Evolutionary conservation across 164 flowering plant genomes (phyloP).

Genomic region (Magnolia changhungtana): DNA sequence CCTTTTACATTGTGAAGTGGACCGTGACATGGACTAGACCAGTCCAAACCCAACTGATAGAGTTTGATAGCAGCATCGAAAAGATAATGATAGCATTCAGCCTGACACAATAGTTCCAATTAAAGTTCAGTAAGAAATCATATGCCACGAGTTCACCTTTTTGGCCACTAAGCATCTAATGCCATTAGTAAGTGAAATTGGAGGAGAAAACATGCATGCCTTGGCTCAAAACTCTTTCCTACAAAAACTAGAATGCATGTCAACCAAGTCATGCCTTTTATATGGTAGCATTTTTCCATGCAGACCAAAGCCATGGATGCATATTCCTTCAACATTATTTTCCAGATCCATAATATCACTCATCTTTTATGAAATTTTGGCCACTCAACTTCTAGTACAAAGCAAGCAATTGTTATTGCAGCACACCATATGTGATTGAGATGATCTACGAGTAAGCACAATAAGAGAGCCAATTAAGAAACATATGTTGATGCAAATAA

Average conservation of each 20-base stretch:
- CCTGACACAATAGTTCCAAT: slow-evolving; percentile 39
- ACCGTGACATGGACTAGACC: slow-evolving; percentile 71
- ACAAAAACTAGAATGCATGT: not conserved
- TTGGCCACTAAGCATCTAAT: not conserved
- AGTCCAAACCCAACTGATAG: slow-evolving; percentile 73
- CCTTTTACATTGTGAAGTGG: slow-evolving; percentile 38
- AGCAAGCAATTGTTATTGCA: not conserved
- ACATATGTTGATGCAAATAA: too few species aligned
- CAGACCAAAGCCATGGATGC: not conserved
- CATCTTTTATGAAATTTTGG: not conserved
- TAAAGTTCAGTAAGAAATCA: not conserved
- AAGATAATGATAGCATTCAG: slow-evolving; percentile 89
- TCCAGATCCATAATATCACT: not conserved
- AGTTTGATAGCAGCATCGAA: slow-evolving; percentile 96
- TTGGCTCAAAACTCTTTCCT: not conserved
- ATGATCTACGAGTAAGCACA: too few species aligned
- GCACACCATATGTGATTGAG: not conserved
- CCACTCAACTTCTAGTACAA: not conserved
- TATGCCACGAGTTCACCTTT: not conserved
- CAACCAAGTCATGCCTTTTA: not conserved
- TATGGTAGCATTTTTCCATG: not conserved
- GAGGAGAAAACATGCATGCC: not conserved
- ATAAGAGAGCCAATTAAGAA: too few species aligned
- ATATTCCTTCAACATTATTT: not conserved
- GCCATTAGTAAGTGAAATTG: not conserved